Evolutionary conservation across 805 yeast species (phyloP).

Genomic region (Blastobotrys peoriensis): DNA sequence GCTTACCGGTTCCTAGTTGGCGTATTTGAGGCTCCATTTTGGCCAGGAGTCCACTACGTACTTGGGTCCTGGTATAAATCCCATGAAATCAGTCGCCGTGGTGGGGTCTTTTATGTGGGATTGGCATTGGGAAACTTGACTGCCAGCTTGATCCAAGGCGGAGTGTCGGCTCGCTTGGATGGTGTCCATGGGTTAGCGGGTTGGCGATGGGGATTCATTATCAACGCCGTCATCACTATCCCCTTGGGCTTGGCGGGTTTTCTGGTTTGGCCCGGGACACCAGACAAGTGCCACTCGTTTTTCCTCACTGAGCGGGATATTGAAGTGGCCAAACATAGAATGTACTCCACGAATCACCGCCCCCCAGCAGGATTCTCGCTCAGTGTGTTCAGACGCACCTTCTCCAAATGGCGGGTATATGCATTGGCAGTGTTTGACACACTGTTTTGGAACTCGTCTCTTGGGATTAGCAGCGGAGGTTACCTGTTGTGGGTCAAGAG

Average conservation of each 20-base stretch:
- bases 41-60: constrained; percentile 40
- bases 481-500: neutral
- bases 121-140: constrained; percentile 57
- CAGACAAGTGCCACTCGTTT: constrained; percentile 44
- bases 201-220: constrained; percentile 49
- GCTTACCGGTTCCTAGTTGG: constrained; percentile 63
- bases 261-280: constrained; percentile 45
- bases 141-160: constrained; percentile 58
- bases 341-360: constrained; percentile 14
- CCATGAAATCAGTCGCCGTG: constrained; percentile 53
- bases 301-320: constrained; percentile 53
- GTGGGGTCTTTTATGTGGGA: constrained; percentile 56
- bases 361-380: neutral
- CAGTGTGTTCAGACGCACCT: neutral
- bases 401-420: neutral
- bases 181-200: constrained; percentile 41
- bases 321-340: constrained; percentile 42
- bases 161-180: constrained; percentile 40
- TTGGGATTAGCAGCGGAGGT: neutral
- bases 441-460: neutral
- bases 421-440: neutral
- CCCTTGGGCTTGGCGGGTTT: constrained; percentile 36
- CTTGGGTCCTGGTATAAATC: constrained; percentile 52
- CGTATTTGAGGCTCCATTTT: constrained; percentile 59
- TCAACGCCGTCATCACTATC: constrained; percentile 47